Base-by-base conservation (phyloP, 2,329 filamentous ascomycete species). In the Penicillium verrucosum region DNA sequence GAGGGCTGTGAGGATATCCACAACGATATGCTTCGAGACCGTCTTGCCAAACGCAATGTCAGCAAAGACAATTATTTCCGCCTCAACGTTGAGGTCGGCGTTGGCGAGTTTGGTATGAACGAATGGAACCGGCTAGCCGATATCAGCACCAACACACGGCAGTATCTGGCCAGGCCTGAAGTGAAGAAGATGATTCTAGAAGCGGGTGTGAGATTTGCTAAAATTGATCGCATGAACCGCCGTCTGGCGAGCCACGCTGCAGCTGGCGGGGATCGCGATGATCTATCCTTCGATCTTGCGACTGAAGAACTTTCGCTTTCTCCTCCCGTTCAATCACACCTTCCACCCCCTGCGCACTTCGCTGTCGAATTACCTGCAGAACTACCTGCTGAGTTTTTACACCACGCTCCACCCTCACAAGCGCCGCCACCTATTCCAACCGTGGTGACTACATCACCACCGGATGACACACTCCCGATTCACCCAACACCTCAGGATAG, bases 81-180 rank as follows among this genome's bases (percentile, higher is more conserved):
- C 8, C 80, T 97, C n/a, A 99, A 99, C 63, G 94, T 97, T 40
- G 92, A 97, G 70, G 87, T 96, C 16, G 94, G 93, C 1, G 92
- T 97, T 3, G 92, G 93, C 51, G 94, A 97, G 70, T 97, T 97
- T 72, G 93, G 90, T 50, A 97, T 99, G 92, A 99, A 97, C 70
- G 94, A 97, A 72, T 99, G 94, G 94, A 85, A 90, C 67, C 85
- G 92, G 4, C 78, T 97, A n/a, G 88, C 90, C 27, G 93, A 97
- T 51, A 97, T 99, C 76, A 96, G 90, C 77, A 97, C 91, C 14
- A 88, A 88, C 70, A 99, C 94, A 0, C 84, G 90, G 64, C 85
- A 88, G 61, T 99, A 97, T 70, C 83, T 99, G 51, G 79, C 81
- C 8, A 87, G 87, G 59, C 80, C 83, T 11, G 85, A 86, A 0